Evolutionary conservation across 345 rosid genomes (phyloP), one percentile per base, ranked within the genome.

Genomic region (Aquilaria malaccensis): DNA sequence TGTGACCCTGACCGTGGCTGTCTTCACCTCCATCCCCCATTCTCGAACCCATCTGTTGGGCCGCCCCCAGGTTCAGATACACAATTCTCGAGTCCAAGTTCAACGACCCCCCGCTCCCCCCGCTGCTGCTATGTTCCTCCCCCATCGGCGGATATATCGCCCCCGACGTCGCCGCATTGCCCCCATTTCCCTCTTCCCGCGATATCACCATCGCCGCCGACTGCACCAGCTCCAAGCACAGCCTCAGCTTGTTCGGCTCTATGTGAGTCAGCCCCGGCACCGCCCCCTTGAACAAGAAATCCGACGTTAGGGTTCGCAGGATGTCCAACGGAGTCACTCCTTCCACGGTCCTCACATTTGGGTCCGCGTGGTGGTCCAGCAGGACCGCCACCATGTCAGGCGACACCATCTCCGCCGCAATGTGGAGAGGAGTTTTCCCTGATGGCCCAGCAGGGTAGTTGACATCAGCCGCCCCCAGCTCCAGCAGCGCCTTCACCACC

Each of bases 341-440:
- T 57, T 93, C 97, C 0, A 95, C 95, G 4, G 98, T 88, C 58
- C 94, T 60, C 3, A 88, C 95, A 65, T 88, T 95, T 2, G 99
- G 99, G 70, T 95, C 94, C 0, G 98, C 99, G 50, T 95, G 99
- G 54, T 95, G 99, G 63, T 95, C 99, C 3, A 95, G 79, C 41
- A 95, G 78, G 9, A 95, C 99, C 3, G 98, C 85, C 50, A 91
- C 99, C 99, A 95, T 95, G 65, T 95, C 99, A 0, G 98, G 96
- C 11, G 98, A 95, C 32, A 95, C 97, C 99, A 95, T 91, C 70
- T 95, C 98, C 3, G 99, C 91, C 0, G 99, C 99, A 3, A 88
- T 72, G 67, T 95, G 99, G 15, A 95, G 88, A 1, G 99, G 94
- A 30, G 98, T 88, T 73, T 88, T 95, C 9, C 96, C 94, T 0